A percentile compares a stretch with the other conserved stretches of the same genome.
These are phyloP conservation scores for Blastomyces emzantsi DNA, from an alignment of 2,329 filamentous ascomycete species.

Conservation along the genomic window DNA sequence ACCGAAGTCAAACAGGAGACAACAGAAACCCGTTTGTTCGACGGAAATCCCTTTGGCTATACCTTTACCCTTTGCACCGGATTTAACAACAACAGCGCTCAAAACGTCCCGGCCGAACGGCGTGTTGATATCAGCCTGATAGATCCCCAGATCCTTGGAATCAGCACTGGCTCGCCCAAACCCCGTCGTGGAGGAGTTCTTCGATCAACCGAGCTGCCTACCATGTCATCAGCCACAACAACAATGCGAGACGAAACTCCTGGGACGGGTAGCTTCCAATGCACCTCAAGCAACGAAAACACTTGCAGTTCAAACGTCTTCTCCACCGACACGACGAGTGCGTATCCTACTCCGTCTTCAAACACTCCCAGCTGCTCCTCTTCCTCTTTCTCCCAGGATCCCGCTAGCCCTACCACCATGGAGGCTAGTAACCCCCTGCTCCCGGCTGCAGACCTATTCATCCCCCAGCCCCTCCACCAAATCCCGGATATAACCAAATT, in stretches of 20 bases:
- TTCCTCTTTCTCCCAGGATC: background rate
- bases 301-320: background rate
- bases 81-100: background rate
- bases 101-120: background rate
- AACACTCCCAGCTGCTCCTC: background rate
- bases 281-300: background rate
- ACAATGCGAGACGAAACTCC: background rate
- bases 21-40: background rate
- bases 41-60: background rate
- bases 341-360: background rate
- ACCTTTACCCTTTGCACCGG: background rate
- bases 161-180: slow-evolving; percentile 2
- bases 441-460: background rate
- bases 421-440: background rate
- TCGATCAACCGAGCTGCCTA: background rate
- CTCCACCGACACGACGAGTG: background rate
- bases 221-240: background rate
- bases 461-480: background rate
- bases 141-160: background rate
- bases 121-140: background rate
- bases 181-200: background rate
- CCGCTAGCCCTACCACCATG: no score
- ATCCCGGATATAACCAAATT: background rate
- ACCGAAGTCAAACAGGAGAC: background rate
- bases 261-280: background rate